Base-by-base conservation (phyloP, 768 basidiomycete species). In the Roridomyces roridus region DNA sequence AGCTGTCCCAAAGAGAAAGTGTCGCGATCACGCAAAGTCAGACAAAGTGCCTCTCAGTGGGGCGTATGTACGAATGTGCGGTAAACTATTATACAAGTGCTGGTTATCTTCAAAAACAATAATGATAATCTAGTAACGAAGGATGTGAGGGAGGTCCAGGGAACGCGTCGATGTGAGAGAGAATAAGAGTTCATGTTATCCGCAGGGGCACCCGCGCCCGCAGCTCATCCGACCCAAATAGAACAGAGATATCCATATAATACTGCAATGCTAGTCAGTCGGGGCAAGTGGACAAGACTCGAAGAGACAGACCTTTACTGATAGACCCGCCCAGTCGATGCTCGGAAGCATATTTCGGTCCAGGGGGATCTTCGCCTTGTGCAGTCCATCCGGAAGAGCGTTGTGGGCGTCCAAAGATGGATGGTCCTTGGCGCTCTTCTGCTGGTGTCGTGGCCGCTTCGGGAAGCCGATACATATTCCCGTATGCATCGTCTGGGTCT, bases 171-270 rank as follows among this genome's bases (percentile, higher is more conserved):
- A 44, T 35, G 20, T 37, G 31, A 10, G 53, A 20, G 31, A 26
- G 8, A 58, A 61, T 21, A 14, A 12, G 51, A 47, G 3, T 43
- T 51, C 46, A 89, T 54, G 75, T 68, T 64, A 91, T 76, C 51
- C 77, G 80, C 40, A 91, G 74, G 5, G 87, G 88, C 53, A 90
- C 73, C 26, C 86, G 80, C 26, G 83, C 85, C 55, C 84, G 80
- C 43, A 85, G 69, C 55, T 84, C 81, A 63, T 89, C 86, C 63
- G 85, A 82, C 17, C 84, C 84, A 36, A 87, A 74, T 40, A 86
- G 71, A 36, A 91, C 88, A 46, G 86, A 86, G 28, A 88, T 78
- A 54, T 90, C 87, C 51, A 91, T 72, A 67, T 88, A 90, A 71
- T 90, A 90, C 89, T 91, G 64, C 31, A 35, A 24, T 40, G 34